Conservation (phyloP, 2,329 filamentous ascomycete genomes). For the Teratosphaeria zuluensis region DNA sequence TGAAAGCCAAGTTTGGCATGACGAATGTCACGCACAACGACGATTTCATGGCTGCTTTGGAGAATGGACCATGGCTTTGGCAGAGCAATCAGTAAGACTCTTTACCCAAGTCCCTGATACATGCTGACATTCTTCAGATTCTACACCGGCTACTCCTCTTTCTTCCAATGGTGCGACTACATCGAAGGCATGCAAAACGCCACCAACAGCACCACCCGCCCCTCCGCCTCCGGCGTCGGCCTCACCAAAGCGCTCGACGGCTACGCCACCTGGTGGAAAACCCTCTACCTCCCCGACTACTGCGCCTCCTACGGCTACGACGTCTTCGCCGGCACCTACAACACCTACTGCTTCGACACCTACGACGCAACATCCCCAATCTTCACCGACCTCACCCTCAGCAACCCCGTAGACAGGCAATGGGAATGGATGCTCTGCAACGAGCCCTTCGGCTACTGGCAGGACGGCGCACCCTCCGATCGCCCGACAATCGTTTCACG, state of each 20-base stretch:
- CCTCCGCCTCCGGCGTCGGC: constrained; percentile 41
- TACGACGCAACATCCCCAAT: constrained; percentile 41
- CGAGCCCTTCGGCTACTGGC: constrained; percentile 51
- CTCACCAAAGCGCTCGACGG: constrained; percentile 44
- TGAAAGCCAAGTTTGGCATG: constrained; percentile 47
- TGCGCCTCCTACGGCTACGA: constrained; percentile 41
- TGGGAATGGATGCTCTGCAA: constrained; percentile 57
- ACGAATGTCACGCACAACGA: constrained; percentile 41
- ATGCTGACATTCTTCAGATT: no score
- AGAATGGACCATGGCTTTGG: constrained; percentile 50
- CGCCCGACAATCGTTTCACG: constrained; percentile 43
- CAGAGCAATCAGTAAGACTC: constrained; percentile 32
- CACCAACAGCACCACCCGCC: constrained; percentile 18
- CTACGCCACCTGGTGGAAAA: constrained; percentile 46
- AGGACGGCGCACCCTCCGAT: constrained; percentile 42
- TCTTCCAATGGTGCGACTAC: constrained; percentile 37
- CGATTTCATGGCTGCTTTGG: constrained; percentile 44
- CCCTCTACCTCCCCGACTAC: constrained; percentile 36
- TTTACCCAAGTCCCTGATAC: no score
- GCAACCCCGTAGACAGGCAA: constrained; percentile 41
- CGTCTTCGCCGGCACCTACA: constrained; percentile 32
- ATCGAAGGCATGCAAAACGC: constrained; percentile 21
- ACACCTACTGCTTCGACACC: constrained; percentile 44
- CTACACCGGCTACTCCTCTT: constrained; percentile 22
- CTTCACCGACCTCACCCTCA: constrained; percentile 41